Evolutionary conservation across 768 basidiomycete genomes (phyloP), one percentile per base, ranked within the genome.

Genomic region (Stropharia rugosoannulata): DNA sequence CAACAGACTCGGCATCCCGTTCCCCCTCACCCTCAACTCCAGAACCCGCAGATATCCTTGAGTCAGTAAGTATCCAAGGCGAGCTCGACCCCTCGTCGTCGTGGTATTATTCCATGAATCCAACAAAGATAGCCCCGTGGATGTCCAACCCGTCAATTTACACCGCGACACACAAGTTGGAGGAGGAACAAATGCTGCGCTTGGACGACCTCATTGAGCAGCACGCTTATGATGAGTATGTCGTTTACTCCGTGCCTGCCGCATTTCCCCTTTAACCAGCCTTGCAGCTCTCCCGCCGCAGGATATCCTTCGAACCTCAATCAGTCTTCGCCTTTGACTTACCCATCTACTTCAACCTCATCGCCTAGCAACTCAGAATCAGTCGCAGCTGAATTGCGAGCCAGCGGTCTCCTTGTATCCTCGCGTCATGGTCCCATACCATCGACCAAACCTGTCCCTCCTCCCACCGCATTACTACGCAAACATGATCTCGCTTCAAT

Each of bases 171-270:
- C 71, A 72, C 57, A 83, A 85, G 64, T 67, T 74, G 48, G 84
- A 80, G 37, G 75, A 78, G 45, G 75, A 79, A 19, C 71, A 72
- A 49, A 87, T 88, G 72, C 81, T 90, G 59, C 75, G 79, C 40
- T 72, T 92, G 40, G 85, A 89, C 63, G 90, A 92, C 64, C 73
- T 91, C 45, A 80, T 91, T 51, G 85, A 89, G 63, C 82, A 84
- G 58, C 80, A 86, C 62, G 86, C 83, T 32, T 91, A 87, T 68
- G 87, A 89, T 59, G 87, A 90, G 89, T 91, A 66, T 59, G 86
- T 73, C 58, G 60, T 51, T 61, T 57, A 45, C 18, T 39, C 29
- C 43, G 49, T 51, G n/a, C 52, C 56, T 55, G 39, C 41, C 27
- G 59, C 54, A 43, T 54, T 45, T 55, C 38, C 57, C 22, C 58